Evolutionary conservation across 192 early-diverging fungal species (phyloP).

Genomic region (Chytriomyces confervae): DNA sequence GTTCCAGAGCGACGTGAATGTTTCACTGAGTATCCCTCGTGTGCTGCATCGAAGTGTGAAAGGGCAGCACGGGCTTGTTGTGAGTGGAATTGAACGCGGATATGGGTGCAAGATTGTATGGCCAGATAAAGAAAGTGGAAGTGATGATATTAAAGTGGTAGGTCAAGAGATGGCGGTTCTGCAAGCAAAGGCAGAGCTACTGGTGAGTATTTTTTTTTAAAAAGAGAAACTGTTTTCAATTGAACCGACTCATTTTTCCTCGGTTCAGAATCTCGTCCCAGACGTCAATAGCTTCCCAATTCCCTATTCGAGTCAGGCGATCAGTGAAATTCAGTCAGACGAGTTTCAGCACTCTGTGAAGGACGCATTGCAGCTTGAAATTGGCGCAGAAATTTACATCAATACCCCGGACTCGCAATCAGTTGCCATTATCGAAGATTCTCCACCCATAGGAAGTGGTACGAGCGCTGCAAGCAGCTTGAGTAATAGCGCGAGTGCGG

Average conservation of each 20-base stretch:
- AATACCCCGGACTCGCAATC: slow-evolving; percentile 30
- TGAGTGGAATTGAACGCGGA: slow-evolving; percentile 63
- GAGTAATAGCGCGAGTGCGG: slow-evolving; percentile 2
- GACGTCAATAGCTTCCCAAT: slow-evolving; percentile 59
- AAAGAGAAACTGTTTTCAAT: neutral
- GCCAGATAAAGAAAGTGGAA: slow-evolving; percentile 70
- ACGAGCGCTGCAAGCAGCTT: neutral
- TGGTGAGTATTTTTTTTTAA: slow-evolving; percentile 45
- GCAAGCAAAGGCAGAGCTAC: slow-evolving; percentile 59
- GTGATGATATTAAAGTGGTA: slow-evolving; percentile 58
- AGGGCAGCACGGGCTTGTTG: slow-evolving; percentile 49
- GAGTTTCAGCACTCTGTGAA: slow-evolving; percentile 50
- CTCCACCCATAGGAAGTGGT: neutral
- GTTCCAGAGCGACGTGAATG: slow-evolving; percentile 55
- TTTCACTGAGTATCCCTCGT: slow-evolving; percentile 60
- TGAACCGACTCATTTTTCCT: neutral
- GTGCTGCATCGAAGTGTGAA: slow-evolving; percentile 63
- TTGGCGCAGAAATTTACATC: slow-evolving; percentile 43
- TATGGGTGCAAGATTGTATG: slow-evolving; percentile 64
- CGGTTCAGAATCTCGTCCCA: slow-evolving; percentile 54
- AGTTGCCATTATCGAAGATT: neutral
- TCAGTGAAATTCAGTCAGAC: slow-evolving; percentile 46
- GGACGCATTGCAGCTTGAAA: slow-evolving; percentile 33
- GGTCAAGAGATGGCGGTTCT: slow-evolving; percentile 67
- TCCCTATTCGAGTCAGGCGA: slow-evolving; percentile 52